Evolutionary conservation across 1,284 basidiomycete species (phyloP), one percentile per base, ranked within the genome.

Genomic region (Cryptococcus wingfieldii): DNA sequence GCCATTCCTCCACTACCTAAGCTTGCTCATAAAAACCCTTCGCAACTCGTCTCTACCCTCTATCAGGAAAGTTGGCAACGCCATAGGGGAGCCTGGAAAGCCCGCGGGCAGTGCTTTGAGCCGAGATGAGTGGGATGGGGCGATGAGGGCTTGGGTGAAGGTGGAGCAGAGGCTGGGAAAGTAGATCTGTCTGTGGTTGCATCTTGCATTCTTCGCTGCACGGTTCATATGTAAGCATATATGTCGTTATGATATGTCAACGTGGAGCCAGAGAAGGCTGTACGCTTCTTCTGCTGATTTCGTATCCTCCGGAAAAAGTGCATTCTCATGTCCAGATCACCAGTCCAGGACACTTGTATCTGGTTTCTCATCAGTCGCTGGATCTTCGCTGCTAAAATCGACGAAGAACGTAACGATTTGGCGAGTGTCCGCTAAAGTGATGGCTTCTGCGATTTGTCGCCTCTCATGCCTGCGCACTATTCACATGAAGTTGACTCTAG

Each of bases 71-170:
- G 23, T 64, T 6, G 62, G 62, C 2, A 47, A 58, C 37, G 38
- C 39, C 19, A 45, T 61, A 23, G 50, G 52, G 3, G 10, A 54
- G 7, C 54, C 56, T 6, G 34, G 39, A 18, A 16, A 12, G 4
- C 48, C 50, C 19, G 48, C 48, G 10, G 43, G 43, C 38, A 28
- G 16, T 8, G 41, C 50, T 5, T 38, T 63, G 12, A 39, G 51
- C 31, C 52, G 47, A 38, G 57, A 56, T 23, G 62, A 64, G 48
- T 64, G 62, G 62, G 55, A 59, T 34, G 62, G 62, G 4, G 59
- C 59, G 13, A 54, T 64, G 50, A 18, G 34, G 12, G 62, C 62
- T 44, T 61, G 60, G 62, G 47, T 46, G 10, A 52, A 54, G 42
- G 55, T 61, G 5, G 62, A 64, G 50, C 62, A 64, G 49, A 45